Percentiles rank a stretch among this genome's conserved stretches.
phyloP scores from a whole-genome alignment of 257 asterid species.

The Nicotiana tomentosiformis region DNA sequence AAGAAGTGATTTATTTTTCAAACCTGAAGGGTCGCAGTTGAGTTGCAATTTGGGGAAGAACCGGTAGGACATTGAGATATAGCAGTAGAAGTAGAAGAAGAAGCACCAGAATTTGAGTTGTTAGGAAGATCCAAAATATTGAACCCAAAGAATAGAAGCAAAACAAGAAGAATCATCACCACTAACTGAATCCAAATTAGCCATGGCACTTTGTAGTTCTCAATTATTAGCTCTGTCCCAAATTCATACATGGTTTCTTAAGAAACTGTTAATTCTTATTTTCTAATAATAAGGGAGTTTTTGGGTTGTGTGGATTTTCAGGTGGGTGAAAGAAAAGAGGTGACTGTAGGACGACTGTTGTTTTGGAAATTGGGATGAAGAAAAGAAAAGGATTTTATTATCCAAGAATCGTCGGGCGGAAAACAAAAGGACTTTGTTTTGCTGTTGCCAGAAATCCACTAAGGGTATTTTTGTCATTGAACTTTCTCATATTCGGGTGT shows the following conservation, averaged over 20 bases:
- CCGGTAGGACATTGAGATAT: neutral
- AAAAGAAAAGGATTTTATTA: neutral
- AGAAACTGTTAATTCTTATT: neutral
- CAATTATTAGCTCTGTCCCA: constrained; percentile 60
- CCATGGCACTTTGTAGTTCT: constrained; percentile 60
- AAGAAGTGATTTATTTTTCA: neutral
- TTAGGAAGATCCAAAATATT: constrained; percentile 29
- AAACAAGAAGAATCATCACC: constrained; percentile 48
- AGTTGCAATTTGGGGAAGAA: neutral
- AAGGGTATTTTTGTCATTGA: neutral
- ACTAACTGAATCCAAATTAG: constrained; percentile 73
- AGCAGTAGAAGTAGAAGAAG: constrained; percentile 24
- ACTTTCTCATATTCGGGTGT: too few relatives aligned
- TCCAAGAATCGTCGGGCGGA: neutral
- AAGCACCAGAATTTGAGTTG: constrained; percentile 17
- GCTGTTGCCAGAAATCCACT: neutral
- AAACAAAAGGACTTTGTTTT: neutral
- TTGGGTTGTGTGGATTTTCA: neutral
- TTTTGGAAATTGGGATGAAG: neutral
- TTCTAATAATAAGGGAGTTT: neutral
- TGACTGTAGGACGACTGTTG: neutral
- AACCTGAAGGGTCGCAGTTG: neutral
- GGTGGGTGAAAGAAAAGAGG: neutral
- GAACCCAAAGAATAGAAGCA: constrained; percentile 54
- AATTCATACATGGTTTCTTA: constrained; percentile 42